Conservation (phyloP, 331 rosid species). For the Dryas integrifolia region DNA sequence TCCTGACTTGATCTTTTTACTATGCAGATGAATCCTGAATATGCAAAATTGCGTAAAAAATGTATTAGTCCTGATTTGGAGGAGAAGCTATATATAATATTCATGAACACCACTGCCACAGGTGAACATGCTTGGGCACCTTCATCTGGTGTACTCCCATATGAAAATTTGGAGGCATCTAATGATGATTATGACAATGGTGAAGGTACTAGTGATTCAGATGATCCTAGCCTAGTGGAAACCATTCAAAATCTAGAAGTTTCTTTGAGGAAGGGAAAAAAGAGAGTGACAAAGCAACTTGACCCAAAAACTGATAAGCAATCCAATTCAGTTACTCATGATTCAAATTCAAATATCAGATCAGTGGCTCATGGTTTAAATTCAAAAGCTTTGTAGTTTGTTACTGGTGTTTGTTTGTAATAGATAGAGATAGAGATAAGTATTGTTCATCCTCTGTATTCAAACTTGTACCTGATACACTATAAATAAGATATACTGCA, state of each 20-base stretch:
- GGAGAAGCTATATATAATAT: neutral
- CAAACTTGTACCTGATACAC: no score
- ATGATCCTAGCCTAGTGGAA: neutral
- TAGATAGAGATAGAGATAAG: no score
- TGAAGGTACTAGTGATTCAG: neutral
- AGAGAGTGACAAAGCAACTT: neutral
- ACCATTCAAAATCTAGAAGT: neutral
- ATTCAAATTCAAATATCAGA: no score
- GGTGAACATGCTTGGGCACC: slow-evolving; percentile 1
- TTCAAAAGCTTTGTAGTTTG: no score
- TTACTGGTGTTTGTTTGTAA: no score
- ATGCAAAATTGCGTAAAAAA: neutral
- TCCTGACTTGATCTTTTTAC: neutral
- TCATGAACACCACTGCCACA: neutral
- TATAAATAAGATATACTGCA: no score
- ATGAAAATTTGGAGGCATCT: neutral
- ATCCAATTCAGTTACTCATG: no score
- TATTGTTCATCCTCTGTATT: no score
- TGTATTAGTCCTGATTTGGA: neutral
- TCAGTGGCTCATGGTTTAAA: no score
- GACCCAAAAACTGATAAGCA: neutral
- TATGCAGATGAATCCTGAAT: neutral
- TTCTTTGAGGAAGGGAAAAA: neutral
- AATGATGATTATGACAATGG: no score
- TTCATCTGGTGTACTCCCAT: neutral